Conservation (phyloP, 2,329 filamentous ascomycete species). For the Talaromyces rugulosus region DNA sequence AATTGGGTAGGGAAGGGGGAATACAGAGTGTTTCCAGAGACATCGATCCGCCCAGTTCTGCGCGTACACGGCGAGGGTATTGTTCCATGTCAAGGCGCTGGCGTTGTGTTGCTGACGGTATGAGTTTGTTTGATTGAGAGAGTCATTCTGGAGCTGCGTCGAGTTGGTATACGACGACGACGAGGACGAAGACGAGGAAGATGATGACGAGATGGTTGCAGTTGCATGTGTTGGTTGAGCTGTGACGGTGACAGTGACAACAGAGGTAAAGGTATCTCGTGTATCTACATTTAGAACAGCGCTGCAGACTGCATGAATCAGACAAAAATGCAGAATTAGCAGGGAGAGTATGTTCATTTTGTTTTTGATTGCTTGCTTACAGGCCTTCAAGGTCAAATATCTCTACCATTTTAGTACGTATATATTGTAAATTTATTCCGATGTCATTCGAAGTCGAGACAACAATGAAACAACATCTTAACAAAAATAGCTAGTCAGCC, state of each 20-base stretch:
- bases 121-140: constrained; percentile 9
- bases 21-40: constrained; percentile 15
- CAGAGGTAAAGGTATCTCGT: neutral
- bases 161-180: constrained; percentile 5
- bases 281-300: neutral
- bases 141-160: constrained; percentile 1
- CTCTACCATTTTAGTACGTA: neutral
- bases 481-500: neutral
- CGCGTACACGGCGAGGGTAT: constrained; percentile 61
- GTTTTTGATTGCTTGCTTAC: neutral
- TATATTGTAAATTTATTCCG: neutral
- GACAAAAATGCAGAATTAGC: neutral
- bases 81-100: constrained; percentile 61
- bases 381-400: neutral
- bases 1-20: neutral
- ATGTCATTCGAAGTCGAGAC: neutral
- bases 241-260: constrained; percentile 11
- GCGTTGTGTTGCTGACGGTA: constrained; percentile 77
- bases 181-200: too few species aligned
- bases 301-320: neutral
- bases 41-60: constrained; percentile 61
- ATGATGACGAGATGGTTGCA: neutral
- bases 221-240: neutral
- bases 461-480: neutral
- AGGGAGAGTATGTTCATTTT: neutral